Conservation (phyloP, 108 stramenopile genomes). For the Seminavis robusta region DNA sequence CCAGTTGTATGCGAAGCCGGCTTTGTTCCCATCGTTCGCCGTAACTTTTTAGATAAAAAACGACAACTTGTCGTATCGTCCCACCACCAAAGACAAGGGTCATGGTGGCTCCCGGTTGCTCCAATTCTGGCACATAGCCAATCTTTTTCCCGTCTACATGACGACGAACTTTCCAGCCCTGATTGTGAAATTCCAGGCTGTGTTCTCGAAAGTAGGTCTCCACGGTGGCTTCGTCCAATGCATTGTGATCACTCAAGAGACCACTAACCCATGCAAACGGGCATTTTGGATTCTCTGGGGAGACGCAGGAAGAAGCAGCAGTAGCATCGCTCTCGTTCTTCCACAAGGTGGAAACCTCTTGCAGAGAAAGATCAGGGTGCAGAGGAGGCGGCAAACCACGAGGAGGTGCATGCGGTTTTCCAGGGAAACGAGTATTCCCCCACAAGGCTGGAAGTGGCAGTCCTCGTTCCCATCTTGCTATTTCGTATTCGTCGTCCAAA, state of each 20-base stretch:
- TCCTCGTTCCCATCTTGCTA: no score
- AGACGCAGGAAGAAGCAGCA: background rate
- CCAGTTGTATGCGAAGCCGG: slow-evolving; percentile 7
- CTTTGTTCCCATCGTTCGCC: slow-evolving; percentile 73
- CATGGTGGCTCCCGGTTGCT: slow-evolving; percentile 6
- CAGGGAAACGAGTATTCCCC: no score
- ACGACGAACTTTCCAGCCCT: slow-evolving; percentile 47
- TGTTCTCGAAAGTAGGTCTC: slow-evolving; percentile 18
- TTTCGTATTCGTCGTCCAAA: no score
- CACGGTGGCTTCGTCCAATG: slow-evolving; percentile 31
- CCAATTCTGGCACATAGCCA: slow-evolving; percentile 36
- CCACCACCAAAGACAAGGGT: slow-evolving; percentile 28
- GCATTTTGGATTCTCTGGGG: slow-evolving; percentile 30
- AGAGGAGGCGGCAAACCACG: slow-evolving; percentile 58
- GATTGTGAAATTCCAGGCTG: slow-evolving; percentile 8
- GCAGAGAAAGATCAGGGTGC: slow-evolving; percentile 46
- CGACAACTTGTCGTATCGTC: slow-evolving; percentile 45
- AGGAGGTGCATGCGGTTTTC: slow-evolving; percentile 47
- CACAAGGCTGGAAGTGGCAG: no score
- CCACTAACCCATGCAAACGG: slow-evolving; percentile 64
- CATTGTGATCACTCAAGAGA: slow-evolving; percentile 38
- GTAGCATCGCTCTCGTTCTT: background rate
- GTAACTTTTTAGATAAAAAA: slow-evolving; percentile 79
- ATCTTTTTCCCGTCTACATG: slow-evolving; percentile 53
- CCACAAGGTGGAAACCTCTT: slow-evolving; percentile 56